Evolutionary conservation across 148 eudicot genomes (phyloP), one percentile per base, ranked within the genome.

Genomic region (Suaeda aralocaspica): DNA sequence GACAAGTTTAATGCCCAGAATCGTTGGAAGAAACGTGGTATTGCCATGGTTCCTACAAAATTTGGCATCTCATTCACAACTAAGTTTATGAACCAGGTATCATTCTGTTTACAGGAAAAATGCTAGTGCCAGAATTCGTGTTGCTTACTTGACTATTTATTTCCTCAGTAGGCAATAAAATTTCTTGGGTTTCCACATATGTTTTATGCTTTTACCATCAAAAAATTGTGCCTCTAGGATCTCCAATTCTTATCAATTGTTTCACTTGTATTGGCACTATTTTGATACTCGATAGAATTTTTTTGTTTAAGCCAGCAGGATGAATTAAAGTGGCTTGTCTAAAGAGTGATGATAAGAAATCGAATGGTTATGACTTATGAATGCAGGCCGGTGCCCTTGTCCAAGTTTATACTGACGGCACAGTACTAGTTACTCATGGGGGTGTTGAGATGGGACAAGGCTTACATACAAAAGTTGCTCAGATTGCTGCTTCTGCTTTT

Each of bases 361-460:
- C 21, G 25, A 29, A n/a, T 61, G 25, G 28, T 30, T 48, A 65
- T 69, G 48, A 30, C 21, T 30, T 48, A 65, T 69, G 48, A 30
- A 31, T 76, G 64, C 74, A 94, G 99, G 99, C 99, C 66, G 99
- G 99, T 57, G 97, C 99, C 64, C 97, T 94, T 75, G 99, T 94
- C 68, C 97, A 94, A 71, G 97, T 94, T 26, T 94, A 94, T 65
- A 94, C 96, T 41, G 99, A 94, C 76, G 99, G 99, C 78, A 94
- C 99, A 25, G 99, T 94, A 62, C 77, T 94, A 67, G 99, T 91
- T 51, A 94, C 97, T 19, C 99, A 91, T 68, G 99, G 99, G 34
- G 99, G 99, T 71, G 99, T 94, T 66, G 99, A 94, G 81, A 94
- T 94, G 99, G 99, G 99, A 55, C 99, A 94, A 84, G 99, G 99